Conservation (phyloP, 768 basidiomycete species). For the Auricularia sp. region DNA sequence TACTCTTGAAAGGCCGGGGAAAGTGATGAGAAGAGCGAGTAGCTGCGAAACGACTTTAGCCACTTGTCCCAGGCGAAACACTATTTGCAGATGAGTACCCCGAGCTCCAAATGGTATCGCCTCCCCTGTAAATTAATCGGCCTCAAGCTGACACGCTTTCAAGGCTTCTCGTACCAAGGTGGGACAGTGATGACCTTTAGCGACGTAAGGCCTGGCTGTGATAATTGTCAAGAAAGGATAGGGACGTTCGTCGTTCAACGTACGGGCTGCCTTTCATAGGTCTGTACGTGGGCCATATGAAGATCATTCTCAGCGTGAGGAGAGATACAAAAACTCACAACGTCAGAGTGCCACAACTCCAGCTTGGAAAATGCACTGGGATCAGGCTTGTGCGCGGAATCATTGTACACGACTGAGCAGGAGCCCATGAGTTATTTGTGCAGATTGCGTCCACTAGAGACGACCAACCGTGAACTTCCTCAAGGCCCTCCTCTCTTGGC, state of each 20-base stretch:
- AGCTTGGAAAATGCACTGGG: conserved; percentile 55
- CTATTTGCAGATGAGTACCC: conserved; percentile 35
- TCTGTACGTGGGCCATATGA: conserved; percentile 11
- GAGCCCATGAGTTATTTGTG: too few relatives aligned
- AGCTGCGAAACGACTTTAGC: conserved; percentile 29
- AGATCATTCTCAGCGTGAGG: background rate
- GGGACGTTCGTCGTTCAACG: conserved; percentile 32
- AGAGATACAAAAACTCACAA: conserved; percentile 14
- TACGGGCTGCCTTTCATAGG: conserved; percentile 78
- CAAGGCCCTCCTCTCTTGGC: conserved; percentile 56
- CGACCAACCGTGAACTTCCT: conserved; percentile 60
- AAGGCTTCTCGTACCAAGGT: conserved; percentile 31
- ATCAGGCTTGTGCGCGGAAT: conserved; percentile 47
- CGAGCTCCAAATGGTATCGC: conserved; percentile 75
- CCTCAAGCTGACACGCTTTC: too few relatives aligned
- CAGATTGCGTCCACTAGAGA: background rate
- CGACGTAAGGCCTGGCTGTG: conserved; percentile 29
- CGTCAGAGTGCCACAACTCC: conserved; percentile 79
- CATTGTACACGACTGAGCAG: conserved; percentile 59
- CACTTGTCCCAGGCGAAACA: background rate
- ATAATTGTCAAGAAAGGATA: background rate
- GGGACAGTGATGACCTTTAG: conserved; percentile 56
- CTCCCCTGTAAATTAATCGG: conserved; percentile 34
- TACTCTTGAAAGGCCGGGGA: conserved; percentile 68
- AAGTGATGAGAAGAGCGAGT: conserved; percentile 74